phyloP scores from a whole-genome alignment of 768 basidiomycete species.

The Rhizopogon sp. region DNA sequence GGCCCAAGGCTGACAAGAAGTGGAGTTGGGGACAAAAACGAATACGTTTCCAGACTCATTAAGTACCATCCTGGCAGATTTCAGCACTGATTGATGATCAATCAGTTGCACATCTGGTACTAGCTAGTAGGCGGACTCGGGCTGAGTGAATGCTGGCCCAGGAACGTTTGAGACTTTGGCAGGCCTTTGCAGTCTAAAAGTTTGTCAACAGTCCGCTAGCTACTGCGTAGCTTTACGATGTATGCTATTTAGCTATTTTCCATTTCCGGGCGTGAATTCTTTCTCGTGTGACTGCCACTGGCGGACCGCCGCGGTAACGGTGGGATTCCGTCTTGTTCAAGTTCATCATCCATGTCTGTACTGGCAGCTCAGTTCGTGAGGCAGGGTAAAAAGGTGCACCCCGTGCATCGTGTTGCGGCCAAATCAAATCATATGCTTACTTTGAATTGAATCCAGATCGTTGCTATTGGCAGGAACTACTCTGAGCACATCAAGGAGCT shows the following conservation, averaged over 20 bases:
- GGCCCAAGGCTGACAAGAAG: too few relatives aligned
- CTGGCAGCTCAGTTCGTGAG: constrained; percentile 36
- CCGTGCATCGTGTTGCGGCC: background rate
- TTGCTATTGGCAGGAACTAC: constrained; percentile 96
- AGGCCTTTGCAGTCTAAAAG: too few relatives aligned
- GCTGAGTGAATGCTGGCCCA: too few relatives aligned
- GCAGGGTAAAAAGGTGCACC: constrained; percentile 41
- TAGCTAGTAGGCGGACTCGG: too few relatives aligned
- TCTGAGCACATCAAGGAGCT: constrained; percentile 89
- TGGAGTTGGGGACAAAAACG: too few relatives aligned
- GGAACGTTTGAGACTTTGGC: too few relatives aligned
- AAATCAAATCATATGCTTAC: background rate
- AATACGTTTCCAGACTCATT: too few relatives aligned
- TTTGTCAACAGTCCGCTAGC: background rate
- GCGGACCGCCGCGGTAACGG: background rate
- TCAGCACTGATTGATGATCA: too few relatives aligned
- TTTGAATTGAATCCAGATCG: constrained; percentile 48
- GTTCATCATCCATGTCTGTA: constrained; percentile 20
- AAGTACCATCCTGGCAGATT: too few relatives aligned
- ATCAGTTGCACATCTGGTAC: too few relatives aligned
- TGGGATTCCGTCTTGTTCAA: constrained; percentile 3
- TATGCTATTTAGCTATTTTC: constrained; percentile 2
- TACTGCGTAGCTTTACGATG: too few relatives aligned
- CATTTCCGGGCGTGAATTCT: too few relatives aligned
- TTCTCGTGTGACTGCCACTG: background rate